These are phyloP conservation scores for Canariomyces notabilis DNA, from an alignment of 2,329 filamentous ascomycete species.

Conservation along the genomic window DNA sequence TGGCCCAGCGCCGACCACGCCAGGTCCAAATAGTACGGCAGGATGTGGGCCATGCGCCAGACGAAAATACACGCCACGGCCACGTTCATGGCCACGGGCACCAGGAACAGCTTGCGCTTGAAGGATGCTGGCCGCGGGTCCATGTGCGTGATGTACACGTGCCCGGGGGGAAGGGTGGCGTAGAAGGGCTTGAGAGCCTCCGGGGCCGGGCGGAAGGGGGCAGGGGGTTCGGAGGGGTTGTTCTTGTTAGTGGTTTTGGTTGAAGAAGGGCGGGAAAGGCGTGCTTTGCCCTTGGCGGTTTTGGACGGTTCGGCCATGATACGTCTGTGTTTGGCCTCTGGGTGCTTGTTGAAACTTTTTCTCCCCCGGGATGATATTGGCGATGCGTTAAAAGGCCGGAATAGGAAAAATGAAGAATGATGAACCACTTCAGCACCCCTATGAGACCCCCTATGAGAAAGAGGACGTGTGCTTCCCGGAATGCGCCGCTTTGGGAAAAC, in stretches of 20 bases:
- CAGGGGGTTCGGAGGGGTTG: conserved; percentile 15
- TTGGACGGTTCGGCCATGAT: conserved; percentile 17
- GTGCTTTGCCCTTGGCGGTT: conserved; percentile 26
- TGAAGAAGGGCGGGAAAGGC: conserved; percentile 22
- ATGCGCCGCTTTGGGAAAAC: too few species aligned
- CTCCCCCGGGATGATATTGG: too few species aligned
- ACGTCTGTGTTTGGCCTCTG: background rate
- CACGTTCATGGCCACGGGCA: conserved; percentile 73
- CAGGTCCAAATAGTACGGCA: conserved; percentile 68
- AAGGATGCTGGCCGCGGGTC: conserved; percentile 64
- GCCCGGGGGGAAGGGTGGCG: conserved; percentile 57
- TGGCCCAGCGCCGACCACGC: conserved; percentile 60
- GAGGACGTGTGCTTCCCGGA: too few species aligned
- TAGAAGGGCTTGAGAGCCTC: conserved; percentile 61
- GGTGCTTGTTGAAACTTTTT: too few species aligned
- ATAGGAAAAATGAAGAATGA: too few species aligned
- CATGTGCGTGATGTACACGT: conserved; percentile 81
- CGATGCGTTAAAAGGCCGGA: too few species aligned
- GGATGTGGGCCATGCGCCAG: conserved; percentile 63
- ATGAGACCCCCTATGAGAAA: too few species aligned
- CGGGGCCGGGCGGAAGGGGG: conserved; percentile 65
- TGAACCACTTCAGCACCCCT: too few species aligned
- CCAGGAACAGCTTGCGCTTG: conserved; percentile 77
- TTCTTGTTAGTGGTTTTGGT: too few species aligned
- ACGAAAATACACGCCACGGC: conserved; percentile 58